Percentiles rank a stretch among this genome's conserved stretches.
Conservation (phyloP, 2,329 filamentous ascomycete genomes). For the Calonectria crousiana region DNA sequence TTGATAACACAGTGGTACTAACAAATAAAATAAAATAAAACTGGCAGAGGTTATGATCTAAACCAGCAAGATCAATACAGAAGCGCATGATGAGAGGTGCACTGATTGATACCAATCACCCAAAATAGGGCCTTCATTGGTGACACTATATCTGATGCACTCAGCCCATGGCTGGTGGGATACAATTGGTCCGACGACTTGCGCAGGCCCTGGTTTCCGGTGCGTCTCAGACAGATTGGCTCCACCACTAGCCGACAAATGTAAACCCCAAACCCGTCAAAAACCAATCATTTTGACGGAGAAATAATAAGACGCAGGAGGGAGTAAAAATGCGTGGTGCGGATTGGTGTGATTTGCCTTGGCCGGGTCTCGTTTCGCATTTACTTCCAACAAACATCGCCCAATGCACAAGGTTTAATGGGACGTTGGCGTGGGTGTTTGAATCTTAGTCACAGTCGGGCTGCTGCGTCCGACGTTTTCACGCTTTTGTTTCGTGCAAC, state of each 20-base stretch:
- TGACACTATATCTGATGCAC: slow-evolving; percentile 16
- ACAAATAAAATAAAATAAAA: neutral
- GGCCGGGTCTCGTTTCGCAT: neutral
- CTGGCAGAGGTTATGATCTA: neutral
- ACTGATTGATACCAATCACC: neutral
- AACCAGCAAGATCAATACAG: neutral
- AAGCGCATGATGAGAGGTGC: neutral
- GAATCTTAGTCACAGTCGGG: neutral
- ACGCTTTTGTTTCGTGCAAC: neutral
- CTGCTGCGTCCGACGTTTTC: neutral
- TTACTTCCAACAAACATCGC: neutral
- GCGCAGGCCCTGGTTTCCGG: slow-evolving; percentile 11
- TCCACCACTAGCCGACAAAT: slow-evolving; percentile 17
- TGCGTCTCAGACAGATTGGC: slow-evolving; percentile 15
- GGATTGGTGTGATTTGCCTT: slow-evolving; percentile 9
- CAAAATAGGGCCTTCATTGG: neutral
- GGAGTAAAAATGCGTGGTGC: neutral
- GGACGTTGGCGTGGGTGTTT: neutral
- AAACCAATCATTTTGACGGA: neutral
- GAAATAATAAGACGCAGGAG: slow-evolving; percentile 1
- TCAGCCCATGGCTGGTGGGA: neutral
- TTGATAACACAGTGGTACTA: neutral
- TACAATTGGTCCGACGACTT: slow-evolving; percentile 9
- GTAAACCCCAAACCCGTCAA: slow-evolving; percentile 9
- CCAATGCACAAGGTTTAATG: neutral